Evolutionary conservation across 768 basidiomycete genomes (phyloP).

Genomic region (Mycena indigotica): DNA sequence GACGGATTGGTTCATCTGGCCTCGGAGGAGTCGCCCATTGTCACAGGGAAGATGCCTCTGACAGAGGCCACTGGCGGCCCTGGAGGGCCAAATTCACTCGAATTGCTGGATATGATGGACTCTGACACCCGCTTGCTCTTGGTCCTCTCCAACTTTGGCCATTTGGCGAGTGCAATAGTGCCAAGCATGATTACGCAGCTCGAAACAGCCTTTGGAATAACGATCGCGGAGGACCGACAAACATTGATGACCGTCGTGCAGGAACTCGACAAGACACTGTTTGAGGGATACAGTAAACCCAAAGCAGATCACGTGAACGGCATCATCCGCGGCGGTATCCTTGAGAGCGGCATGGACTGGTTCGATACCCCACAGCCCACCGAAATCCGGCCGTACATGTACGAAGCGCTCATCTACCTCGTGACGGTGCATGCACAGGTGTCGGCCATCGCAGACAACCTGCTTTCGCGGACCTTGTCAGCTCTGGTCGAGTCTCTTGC

Average conservation of each 20-base stretch:
- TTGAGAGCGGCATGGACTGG: constrained; percentile 88
- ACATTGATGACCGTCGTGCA: constrained; percentile 75
- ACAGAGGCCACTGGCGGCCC: constrained; percentile 32
- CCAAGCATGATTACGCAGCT: constrained; percentile 82
- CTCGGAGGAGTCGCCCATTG: constrained; percentile 63
- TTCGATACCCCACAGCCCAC: constrained; percentile 90
- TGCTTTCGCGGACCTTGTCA: constrained; percentile 81
- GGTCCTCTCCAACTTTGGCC: constrained; percentile 85
- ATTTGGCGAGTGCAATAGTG: constrained; percentile 69
- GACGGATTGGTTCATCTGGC: constrained; percentile 85
- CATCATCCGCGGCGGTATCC: constrained; percentile 77
- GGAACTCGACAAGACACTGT: constrained; percentile 86
- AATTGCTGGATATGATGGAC: constrained; percentile 62
- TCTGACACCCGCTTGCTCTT: constrained; percentile 87
- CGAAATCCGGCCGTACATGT: constrained; percentile 96
- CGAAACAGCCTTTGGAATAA: constrained; percentile 71
- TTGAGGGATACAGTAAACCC: constrained; percentile 84
- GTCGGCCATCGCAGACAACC: constrained; percentile 72
- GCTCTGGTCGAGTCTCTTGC: constrained; percentile 83
- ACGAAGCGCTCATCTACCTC: constrained; percentile 81
- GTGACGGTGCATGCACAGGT: constrained; percentile 94
- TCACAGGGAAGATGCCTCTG: constrained; percentile 38
- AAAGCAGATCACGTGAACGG: constrained; percentile 69
- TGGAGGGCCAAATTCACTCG: constrained; percentile 51
- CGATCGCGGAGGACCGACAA: constrained; percentile 76